These are phyloP conservation scores for Macrotyloma uniflorum DNA, from an alignment of 306 rosid genomes.

Conservation along the genomic window DNA sequence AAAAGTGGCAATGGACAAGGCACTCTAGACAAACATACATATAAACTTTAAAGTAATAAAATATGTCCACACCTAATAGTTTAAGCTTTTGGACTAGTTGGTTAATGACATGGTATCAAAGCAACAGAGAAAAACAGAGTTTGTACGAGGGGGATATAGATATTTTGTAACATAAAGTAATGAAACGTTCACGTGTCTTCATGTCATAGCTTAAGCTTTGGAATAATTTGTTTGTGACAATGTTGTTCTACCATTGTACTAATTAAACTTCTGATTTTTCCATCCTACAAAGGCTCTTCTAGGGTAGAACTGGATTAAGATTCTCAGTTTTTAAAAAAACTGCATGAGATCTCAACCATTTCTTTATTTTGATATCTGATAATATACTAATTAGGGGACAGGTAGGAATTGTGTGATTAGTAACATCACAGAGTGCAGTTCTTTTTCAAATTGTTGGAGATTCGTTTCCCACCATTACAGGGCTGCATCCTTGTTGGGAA, in stretches of 20 bases:
- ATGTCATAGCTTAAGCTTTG: not conserved
- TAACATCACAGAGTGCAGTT: not conserved
- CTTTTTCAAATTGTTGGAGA: not conserved
- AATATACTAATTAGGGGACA: not conserved
- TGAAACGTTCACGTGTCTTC: not conserved
- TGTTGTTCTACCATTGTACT: not conserved
- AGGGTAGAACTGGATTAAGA: not conserved
- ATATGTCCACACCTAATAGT: not conserved
- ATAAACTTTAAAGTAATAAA: not conserved
- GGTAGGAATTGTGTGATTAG: not conserved
- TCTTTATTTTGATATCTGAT: not conserved
- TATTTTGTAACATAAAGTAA: not conserved
- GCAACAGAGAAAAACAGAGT: not conserved
- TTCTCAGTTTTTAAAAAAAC: not conserved
- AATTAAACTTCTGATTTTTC: slow-evolving; percentile 1
- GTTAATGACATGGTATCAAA: not conserved
- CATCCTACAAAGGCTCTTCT: not conserved
- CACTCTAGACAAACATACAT: not conserved
- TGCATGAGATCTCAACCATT: not conserved
- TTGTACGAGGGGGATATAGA: not conserved
- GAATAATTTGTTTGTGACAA: not conserved
- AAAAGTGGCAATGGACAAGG: not conserved
- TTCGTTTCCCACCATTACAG: not conserved
- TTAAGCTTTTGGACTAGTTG: not conserved
- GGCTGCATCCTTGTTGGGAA: not conserved